A percentile compares a stretch with the other conserved stretches of the same genome.
Evolutionary conservation across 148 eudicot genomes (phyloP).

Genomic region (Cornus controversa): DNA sequence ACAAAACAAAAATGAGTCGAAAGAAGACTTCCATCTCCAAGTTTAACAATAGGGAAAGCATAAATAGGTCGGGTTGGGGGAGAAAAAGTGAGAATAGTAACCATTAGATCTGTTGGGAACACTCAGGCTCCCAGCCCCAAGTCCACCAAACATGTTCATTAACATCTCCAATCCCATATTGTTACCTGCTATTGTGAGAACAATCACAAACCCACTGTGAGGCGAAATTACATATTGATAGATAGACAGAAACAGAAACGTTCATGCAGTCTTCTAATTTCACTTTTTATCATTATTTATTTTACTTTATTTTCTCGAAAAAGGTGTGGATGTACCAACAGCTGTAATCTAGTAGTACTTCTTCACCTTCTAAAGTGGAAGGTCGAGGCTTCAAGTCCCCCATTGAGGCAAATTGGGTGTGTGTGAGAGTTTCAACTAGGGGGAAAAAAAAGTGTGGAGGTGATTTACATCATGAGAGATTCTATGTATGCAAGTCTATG

Average conservation of each 20-base stretch:
- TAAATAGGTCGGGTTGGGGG: too few relatives aligned
- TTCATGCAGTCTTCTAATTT: too few relatives aligned
- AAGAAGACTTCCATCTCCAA: too few relatives aligned
- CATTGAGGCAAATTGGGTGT: too few relatives aligned
- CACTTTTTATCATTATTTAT: background rate
- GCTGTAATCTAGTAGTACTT: too few relatives aligned
- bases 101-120: slow-evolving; percentile 31
- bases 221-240: background rate
- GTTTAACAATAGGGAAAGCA: background rate
- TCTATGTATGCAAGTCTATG: background rate
- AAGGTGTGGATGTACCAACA: background rate
- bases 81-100: slow-evolving; percentile 7
- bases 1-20: background rate
- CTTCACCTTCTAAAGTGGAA: too few relatives aligned
- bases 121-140: slow-evolving; percentile 34
- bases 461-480: background rate
- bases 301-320: background rate
- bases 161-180: slow-evolving; percentile 39
- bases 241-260: background rate
- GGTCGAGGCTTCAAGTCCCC: too few relatives aligned
- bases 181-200: slow-evolving; percentile 18
- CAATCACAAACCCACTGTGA: background rate
- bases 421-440: too few relatives aligned
- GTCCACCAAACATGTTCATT: slow-evolving; percentile 56
- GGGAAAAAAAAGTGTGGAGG: background rate